Conservation (phyloP, 2,329 filamentous ascomycete genomes). For the Diaporthe sp. region DNA sequence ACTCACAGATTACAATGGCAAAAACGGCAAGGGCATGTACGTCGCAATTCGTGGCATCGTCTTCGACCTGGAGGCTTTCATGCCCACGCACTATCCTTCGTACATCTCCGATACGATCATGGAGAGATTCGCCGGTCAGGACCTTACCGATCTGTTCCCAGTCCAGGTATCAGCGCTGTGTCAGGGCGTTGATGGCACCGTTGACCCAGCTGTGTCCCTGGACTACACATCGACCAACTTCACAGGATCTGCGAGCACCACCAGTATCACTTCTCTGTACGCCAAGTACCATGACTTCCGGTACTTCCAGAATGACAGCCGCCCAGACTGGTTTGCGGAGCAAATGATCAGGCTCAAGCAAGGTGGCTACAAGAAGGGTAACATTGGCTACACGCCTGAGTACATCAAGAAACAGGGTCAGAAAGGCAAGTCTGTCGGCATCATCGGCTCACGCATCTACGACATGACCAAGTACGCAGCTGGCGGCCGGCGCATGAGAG, state of each 20-base stretch:
- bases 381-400: constrained; percentile 82
- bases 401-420: constrained; percentile 78
- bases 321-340: constrained; percentile 93
- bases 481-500: constrained; percentile 76
- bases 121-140: constrained; percentile 84
- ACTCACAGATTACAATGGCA: constrained; percentile 78
- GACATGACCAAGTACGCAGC: constrained; percentile 86
- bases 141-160: constrained; percentile 91
- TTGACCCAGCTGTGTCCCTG: constrained; percentile 80
- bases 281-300: constrained; percentile 93
- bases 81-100: constrained; percentile 81
- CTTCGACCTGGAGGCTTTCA: constrained; percentile 81
- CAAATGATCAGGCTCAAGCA: constrained; percentile 80
- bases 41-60: constrained; percentile 89
- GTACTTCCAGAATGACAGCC: constrained; percentile 80
- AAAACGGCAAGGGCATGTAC: constrained; percentile 71
- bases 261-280: constrained; percentile 77
- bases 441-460: constrained; percentile 83
- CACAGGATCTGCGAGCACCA: constrained; percentile 71
- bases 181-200: constrained; percentile 74
- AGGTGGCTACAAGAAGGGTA: constrained; percentile 84
- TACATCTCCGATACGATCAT: constrained; percentile 71
- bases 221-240: constrained; percentile 85
- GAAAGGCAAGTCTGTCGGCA: constrained; percentile 76
- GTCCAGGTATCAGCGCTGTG: constrained; percentile 95